Evolutionary conservation across 371 early-diverging fungal genomes (phyloP), one percentile per base, ranked within the genome.

Genomic region (Zychaea mexicana): DNA sequence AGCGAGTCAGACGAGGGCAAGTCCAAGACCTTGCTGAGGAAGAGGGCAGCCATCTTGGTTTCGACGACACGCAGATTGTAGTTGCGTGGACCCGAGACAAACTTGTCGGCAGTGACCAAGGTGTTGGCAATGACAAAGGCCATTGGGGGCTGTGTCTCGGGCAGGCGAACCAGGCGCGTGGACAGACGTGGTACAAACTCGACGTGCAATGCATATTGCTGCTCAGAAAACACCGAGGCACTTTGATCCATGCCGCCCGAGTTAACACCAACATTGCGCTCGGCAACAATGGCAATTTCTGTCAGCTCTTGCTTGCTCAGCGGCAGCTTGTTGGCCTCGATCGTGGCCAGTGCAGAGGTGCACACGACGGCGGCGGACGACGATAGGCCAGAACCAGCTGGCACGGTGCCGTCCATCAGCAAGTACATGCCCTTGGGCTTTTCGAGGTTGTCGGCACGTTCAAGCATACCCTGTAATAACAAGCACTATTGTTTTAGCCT

Each of bases 41-140:
- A 79, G 24, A 86, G 76, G n/a, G 93, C 90, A 19, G 88, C 94
- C 30, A 94, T 79, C 45, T 92, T 88, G 15, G 94, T 94, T 74
- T 98, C 98, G n/a, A 95, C 94, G 0, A 97, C 98, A 42, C 98
- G 90, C 21, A 96, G 81, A 73, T 98, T 98, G 72, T 97, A 98
- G 75, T 93, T 85, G 13, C 83, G 85, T 15, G 95, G 95, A 9
- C 93, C 96, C 15, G 96, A 93, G 13, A 89, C 90, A 57, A 89
- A 88, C 78, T 98, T 98, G 69, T 98, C 94, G 21, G 94, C 86
- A 1, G 85, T 86, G 3, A 96, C 94, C 49, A 94, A 75, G 0
- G 96, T 91, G 77, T 98, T 91, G 57, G 96, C 95, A 66, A 97
- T 89, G 38, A 97, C 92, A 74, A 98, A 97, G 8, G 87, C 85